Evolutionary conservation across 2,329 filamentous ascomycete genomes (phyloP), one percentile per base, ranked within the genome.

Genomic region (Pseudogymnoascus sp.): DNA sequence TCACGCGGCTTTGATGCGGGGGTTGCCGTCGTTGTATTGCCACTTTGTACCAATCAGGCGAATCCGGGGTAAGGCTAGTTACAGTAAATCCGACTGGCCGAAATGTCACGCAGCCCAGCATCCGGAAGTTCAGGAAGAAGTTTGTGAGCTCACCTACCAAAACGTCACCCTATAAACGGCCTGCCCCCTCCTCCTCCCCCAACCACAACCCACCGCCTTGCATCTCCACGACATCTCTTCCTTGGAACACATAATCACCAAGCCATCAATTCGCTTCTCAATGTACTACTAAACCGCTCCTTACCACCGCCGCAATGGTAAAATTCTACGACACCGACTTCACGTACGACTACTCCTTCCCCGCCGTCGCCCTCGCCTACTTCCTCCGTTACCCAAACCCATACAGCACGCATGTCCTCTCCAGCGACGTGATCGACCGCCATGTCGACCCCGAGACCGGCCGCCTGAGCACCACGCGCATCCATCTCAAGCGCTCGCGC

Each of bases 381-480:
- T 94, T 93, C 76, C 86, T 94, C 58, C 89, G 90, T 66, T 94
- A 94, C 76, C 91, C 89, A 63, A 94, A 93, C 71, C 90, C 90
- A 6, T 92, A 93, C 77, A 87, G 86, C 66, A 86, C 83, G 65
- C 90, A 94, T 77, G 90, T 94, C 60, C 79, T 92, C 68, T 90
- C 88, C 71, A 92, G 89, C 74, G 90, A 94, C 74, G 91, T 89
- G 69, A 90, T 94, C 73, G 84, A 85, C 57, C 87, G 86, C 66
- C 79, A 82, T 73, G 84, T 90, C 74, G 89, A 93, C 74, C 81
- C 86, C 6, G 76, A 75, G n/a, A 89, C 88, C 1, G 88, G 89
- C 67, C 86, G 87, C 58, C 79, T 94, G 22, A 84, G 89, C 69
- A 93, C 89, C 20, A 87, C 88, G 6, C 88, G 90, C 66, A 82